These are phyloP conservation scores for Podospora appendiculata DNA, from an alignment of 495 filamentous ascomycete genomes.

Conservation along the genomic window DNA sequence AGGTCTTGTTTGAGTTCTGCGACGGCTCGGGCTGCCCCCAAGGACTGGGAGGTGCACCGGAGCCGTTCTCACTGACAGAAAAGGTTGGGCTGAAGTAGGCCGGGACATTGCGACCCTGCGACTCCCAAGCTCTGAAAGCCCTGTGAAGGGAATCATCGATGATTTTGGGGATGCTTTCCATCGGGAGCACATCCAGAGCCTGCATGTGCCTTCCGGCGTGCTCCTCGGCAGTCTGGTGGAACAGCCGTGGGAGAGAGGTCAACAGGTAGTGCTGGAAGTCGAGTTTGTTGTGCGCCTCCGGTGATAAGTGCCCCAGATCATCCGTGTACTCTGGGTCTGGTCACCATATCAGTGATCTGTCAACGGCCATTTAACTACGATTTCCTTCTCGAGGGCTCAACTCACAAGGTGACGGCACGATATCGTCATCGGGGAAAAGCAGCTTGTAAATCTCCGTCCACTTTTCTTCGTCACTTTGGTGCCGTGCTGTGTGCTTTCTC, in stretches of 20 bases:
- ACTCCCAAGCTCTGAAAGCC: constrained; percentile 17
- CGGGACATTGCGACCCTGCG: neutral
- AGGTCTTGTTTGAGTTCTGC: too few species aligned
- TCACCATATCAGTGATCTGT: constrained; percentile 9
- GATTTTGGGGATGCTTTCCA: constrained; percentile 14
- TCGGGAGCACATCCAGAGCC: constrained; percentile 7
- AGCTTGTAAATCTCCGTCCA: constrained; percentile 24
- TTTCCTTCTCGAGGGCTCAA: neutral
- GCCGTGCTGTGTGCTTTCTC: constrained; percentile 12
- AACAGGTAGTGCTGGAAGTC: constrained; percentile 20
- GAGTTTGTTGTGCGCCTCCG: constrained; percentile 12
- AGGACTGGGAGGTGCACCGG: too few species aligned
- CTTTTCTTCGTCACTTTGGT: constrained; percentile 19
- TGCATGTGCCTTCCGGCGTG: constrained; percentile 9
- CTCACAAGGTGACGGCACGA: constrained; percentile 25
- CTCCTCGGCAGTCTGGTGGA: constrained; percentile 14
- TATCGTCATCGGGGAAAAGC: constrained; percentile 17
- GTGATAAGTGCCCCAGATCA: constrained; percentile 10
- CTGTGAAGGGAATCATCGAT: constrained; percentile 16
- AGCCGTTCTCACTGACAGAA: too few species aligned
- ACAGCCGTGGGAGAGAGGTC: constrained; percentile 13
- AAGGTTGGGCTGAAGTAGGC: too few species aligned
- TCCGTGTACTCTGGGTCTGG: constrained; percentile 20
- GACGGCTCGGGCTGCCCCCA: too few species aligned
- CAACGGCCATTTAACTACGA: neutral